A percentile compares a stretch with the other conserved stretches of the same genome.
Evolutionary conservation across 345 rosid genomes (phyloP).

Genomic region (Salix udensis): DNA sequence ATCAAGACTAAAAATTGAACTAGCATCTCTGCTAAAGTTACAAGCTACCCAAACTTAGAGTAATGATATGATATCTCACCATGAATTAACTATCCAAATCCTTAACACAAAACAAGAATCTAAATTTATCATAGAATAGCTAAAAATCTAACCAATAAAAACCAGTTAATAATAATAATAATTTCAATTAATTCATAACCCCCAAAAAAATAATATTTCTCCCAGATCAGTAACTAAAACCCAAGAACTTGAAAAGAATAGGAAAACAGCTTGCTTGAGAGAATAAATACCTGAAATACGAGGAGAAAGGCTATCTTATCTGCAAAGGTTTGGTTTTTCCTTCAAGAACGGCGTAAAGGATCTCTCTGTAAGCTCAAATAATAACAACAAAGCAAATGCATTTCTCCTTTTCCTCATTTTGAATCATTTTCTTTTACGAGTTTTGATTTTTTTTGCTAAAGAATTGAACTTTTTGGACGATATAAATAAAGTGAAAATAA

Average conservation of each 20-base stretch:
- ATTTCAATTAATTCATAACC: neutral
- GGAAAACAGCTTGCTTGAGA: neutral
- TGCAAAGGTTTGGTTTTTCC: neutral
- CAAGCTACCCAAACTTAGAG: neutral
- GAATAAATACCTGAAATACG: neutral
- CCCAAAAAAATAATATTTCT: neutral
- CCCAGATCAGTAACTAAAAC: neutral
- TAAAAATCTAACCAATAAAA: neutral
- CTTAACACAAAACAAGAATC: neutral
- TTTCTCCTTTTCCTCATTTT: neutral
- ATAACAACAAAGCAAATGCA: neutral
- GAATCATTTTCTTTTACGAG: neutral
- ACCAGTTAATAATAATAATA: too few relatives aligned
- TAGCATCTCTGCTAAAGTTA: neutral
- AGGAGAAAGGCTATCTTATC: neutral
- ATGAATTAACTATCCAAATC: neutral
- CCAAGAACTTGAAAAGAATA: neutral
- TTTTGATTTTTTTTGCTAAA: neutral
- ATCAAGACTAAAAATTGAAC: neutral
- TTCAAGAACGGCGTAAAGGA: neutral
- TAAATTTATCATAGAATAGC: neutral
- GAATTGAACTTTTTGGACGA: neutral
- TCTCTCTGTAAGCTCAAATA: neutral
- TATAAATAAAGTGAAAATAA: too few relatives aligned
- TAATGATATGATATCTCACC: neutral